These are phyloP conservation scores for Cutaneotrichosporon sp. DNA, from an alignment of 1,284 basidiomycete genomes.

Conservation along the genomic window DNA sequence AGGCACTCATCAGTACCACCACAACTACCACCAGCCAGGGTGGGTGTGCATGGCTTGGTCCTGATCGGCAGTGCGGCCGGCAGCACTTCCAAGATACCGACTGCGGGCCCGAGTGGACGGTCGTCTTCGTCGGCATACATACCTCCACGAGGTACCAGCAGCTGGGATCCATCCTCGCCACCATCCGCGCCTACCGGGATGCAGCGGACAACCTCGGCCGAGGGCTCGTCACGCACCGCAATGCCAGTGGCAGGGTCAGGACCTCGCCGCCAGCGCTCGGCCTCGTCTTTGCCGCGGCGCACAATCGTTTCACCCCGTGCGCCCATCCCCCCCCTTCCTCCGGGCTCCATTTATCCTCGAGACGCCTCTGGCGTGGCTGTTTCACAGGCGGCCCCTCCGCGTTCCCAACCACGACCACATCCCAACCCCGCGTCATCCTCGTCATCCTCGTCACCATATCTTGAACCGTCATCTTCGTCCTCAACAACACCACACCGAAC, in stretches of 20 bases:
- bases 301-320: conserved; percentile 3
- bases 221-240: conserved; percentile 1
- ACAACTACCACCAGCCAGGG: neutral
- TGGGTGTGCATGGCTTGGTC: neutral
- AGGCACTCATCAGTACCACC: neutral
- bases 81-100: conserved; percentile 3
- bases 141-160: neutral
- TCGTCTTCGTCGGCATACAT: neutral
- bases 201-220: conserved; percentile 5
- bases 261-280: conserved; percentile 17
- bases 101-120: neutral
- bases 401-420: neutral
- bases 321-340: conserved; percentile 6
- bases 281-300: conserved; percentile 15
- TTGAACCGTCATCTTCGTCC: neutral
- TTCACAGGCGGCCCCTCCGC: neutral
- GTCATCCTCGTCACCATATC: neutral
- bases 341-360: neutral
- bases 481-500: neutral
- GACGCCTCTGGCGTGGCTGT: neutral
- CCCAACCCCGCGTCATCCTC: neutral
- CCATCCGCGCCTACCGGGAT: neutral
- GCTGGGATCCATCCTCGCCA: neutral
- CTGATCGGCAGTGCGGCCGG: neutral
- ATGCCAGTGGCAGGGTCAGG: neutral